These are phyloP conservation scores for Leccinum holopus DNA, from an alignment of 1,284 basidiomycete species.

Conservation along the genomic window DNA sequence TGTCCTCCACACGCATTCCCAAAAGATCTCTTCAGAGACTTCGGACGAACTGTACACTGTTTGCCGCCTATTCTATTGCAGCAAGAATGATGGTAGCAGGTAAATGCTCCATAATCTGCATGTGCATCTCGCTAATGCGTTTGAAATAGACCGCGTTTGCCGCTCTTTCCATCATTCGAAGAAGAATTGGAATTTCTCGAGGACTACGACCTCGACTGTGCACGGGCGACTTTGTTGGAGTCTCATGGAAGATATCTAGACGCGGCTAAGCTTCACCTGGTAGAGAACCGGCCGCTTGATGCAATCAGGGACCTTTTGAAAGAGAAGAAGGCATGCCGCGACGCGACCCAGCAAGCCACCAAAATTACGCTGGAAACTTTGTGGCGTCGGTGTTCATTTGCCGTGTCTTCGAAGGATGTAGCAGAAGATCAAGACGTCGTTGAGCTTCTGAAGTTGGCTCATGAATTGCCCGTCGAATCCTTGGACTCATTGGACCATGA, in stretches of 20 bases:
- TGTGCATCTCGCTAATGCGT: constrained; percentile 3
- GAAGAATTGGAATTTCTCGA: constrained; percentile 59
- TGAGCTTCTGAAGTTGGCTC: constrained; percentile 20
- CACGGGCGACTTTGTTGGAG: constrained; percentile 51
- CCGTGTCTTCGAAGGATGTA: constrained; percentile 12
- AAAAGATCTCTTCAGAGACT: constrained; percentile 35
- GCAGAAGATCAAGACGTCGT: constrained; percentile 7
- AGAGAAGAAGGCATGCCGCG: constrained; percentile 28
- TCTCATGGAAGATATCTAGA: constrained; percentile 44
- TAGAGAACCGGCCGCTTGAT: constrained; percentile 47
- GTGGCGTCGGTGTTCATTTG: constrained; percentile 30
- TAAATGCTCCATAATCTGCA: background rate
- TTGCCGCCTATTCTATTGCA: constrained; percentile 54
- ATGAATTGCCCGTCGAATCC: constrained; percentile 15
- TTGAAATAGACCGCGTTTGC: constrained; percentile 44
- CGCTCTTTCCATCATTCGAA: constrained; percentile 51
- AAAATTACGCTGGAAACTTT: constrained; percentile 26
- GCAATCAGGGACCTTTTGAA: constrained; percentile 49
- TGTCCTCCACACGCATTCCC: constrained; percentile 39
- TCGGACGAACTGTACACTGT: constrained; percentile 45
- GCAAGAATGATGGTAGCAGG: constrained; percentile 37
- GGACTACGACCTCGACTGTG: constrained; percentile 52
- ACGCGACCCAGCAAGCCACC: constrained; percentile 35
- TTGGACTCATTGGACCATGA: constrained; percentile 18
- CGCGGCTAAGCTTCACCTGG: constrained; percentile 56